Evolutionary conservation across 148 eudicot species (phyloP), one percentile per base, ranked within the genome.

Genomic region (Gaultheria prostrata): DNA sequence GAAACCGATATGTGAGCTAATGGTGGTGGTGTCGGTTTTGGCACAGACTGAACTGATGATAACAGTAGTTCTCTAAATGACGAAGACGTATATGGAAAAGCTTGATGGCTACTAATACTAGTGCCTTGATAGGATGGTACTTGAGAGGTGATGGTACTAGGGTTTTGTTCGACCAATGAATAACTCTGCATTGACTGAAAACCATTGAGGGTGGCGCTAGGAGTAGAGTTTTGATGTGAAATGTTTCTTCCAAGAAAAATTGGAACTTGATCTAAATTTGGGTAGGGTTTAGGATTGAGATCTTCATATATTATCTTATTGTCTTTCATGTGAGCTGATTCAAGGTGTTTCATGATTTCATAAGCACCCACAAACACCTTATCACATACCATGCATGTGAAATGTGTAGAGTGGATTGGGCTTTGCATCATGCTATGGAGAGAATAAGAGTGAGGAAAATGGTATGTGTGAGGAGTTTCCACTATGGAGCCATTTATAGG

Each of bases 341-440:
- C 74, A 67, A 81, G 84, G 75, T 88, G 90, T 72, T 67, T 65
- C 43, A 88, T 24, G 6, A 88, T 84, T 69, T 83, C 26, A 32
- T 13, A 85, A 49, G 73, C 12, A 57, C 13, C 79, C 6, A 35
- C 4, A 59, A 77, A 86, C 39, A 82, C 71, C 39, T 78, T 56
- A 54, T 86, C 83, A 57, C 90, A 88, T 39, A 50, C n/a, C 43
- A 83, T 85, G 63, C 90, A 88, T 6, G 85, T 85, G 0, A 84
- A 17, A 15, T 7, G 15, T 11, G 24, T 39, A 39, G 43, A 39
- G 43, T 39, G 43, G 43, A 3, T 39, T 39, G 43, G 43, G 43
- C 43, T 39, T 26, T 26, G 71, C 32, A 65, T 65, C 71, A 59
- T 59, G 26, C 8, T 20, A 5, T 1, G 21, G 13, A 65, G 35